Base-by-base conservation (phyloP, 441 rosid species). In the Erodium chrysanthum region DNA sequence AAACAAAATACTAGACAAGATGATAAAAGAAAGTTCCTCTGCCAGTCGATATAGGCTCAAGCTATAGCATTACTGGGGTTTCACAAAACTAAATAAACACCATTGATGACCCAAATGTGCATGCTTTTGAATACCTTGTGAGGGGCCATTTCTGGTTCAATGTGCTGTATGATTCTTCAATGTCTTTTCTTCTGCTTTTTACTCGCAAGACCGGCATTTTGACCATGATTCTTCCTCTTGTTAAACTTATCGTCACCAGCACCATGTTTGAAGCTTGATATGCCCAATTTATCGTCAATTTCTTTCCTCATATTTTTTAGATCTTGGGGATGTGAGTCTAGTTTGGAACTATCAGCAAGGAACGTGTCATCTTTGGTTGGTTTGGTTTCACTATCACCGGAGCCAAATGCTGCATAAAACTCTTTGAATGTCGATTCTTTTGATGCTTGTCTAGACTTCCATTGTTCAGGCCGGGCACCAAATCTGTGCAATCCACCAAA, bases 381-480 rank as follows among this genome's bases (percentile, higher is more conserved):
- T 64, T 75, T 84, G 66, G 77, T 64, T 74, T 84, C 83, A 60
- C 65, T 59, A 23, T 21, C 22, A 8, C 61, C 61, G 4, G 89
- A 79, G 65, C 96, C 97, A 76, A 91, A 91, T 58, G 85, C 68
- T 44, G 83, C 81, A 71, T 48, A 73, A 67, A 85, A 88, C 12
- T 89, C 88, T 20, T 85, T 74, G 80, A 84, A 89, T 71, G 89
- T 71, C 14, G 88, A 82, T 77, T 89, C 88, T 81, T 91, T 91
- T n/a, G 93, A 82, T 74, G 78, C 84, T 78, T 85, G 97, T 78
- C 73, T 91, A 42, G 83, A 81, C 81, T 79, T 89, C 97, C 97
- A 93, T 68, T 82, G 87, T 61, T 85, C 91, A 64, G 90, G 88
- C 70, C 78, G 76, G 40, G 76, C 71, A 54, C 88, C 85, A 74